These are phyloP conservation scores for Thermomyces lanuginosus DNA, from an alignment of 2,329 filamentous ascomycete species.

Conservation along the genomic window DNA sequence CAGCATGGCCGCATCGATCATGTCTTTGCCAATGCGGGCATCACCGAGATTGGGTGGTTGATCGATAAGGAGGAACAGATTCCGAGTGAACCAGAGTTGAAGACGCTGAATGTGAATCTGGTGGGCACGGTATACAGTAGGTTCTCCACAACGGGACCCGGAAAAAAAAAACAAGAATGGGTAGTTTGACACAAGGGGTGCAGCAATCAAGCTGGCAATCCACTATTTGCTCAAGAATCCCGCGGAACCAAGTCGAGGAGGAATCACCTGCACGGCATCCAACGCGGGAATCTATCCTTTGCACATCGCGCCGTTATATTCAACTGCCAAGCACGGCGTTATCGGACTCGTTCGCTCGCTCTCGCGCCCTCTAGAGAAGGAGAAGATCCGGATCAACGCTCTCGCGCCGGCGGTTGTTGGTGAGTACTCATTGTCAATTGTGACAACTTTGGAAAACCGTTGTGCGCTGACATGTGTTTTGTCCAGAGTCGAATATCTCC, in stretches of 20 bases:
- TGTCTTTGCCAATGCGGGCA: conserved; percentile 36
- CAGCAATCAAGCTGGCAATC: conserved; percentile 34
- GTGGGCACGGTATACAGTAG: conserved; percentile 31
- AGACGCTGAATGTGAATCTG: conserved; percentile 21
- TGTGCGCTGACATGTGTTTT: background rate
- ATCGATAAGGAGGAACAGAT: conserved; percentile 13
- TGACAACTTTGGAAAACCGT: too few relatives aligned
- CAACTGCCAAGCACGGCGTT: conserved; percentile 32
- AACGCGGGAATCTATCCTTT: conserved; percentile 39
- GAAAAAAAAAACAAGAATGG: too few relatives aligned
- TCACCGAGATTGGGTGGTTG: conserved; percentile 28
- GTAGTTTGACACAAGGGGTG: conserved; percentile 2
- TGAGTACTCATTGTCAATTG: too few relatives aligned
- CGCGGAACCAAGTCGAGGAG: conserved; percentile 17
- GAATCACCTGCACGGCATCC: conserved; percentile 38
- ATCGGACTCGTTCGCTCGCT: conserved; percentile 37
- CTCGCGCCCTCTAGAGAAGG: conserved; percentile 21
- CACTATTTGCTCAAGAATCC: conserved; percentile 36
- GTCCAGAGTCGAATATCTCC: conserved; percentile 31
- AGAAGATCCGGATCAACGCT: conserved; percentile 36
- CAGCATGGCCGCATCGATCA: conserved; percentile 27
- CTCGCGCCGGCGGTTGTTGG: conserved; percentile 36
- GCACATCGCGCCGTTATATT: conserved; percentile 35
- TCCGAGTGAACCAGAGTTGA: conserved; percentile 21
- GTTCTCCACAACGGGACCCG: conserved; percentile 10